Evolutionary conservation across 805 yeast species (phyloP), one percentile per base, ranked within the genome.

Genomic region (Candida jianshihensis): DNA sequence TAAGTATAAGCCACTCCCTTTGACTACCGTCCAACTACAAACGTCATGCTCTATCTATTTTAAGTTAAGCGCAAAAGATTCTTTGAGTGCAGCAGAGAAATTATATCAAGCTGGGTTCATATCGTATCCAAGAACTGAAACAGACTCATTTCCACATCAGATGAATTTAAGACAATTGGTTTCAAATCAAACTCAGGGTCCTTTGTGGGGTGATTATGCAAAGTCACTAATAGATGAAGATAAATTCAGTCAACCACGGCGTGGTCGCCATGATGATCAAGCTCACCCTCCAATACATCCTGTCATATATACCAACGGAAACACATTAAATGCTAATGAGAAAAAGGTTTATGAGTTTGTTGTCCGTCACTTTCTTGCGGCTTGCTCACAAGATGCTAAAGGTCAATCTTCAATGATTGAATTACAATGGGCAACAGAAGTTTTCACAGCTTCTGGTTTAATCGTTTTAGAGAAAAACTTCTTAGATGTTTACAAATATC

Each of bases 271-370:
- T 53, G 84, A 88, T 53, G 99, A 92, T 61, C 79, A 87, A 53
- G 97, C 98, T 18, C 99, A 92, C 71, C 97, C 98, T 5, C 97
- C 99, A 0, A 92, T 92, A 39, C 97, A 92, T 58, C 99, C 99
- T 0, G 77, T 86, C 10, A 63, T 61, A 39, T 73, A 64, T 45
- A 68, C 51, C 21, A 64, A 59, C 32, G 55, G 49, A 34, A 52
- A 44, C 19, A 47, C 37, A 16, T 50, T 53, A 32, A 29, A 40
- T 11, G 59, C 54, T 1, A 73, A 71, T 35, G 82, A 83, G 43
- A 72, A 71, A 48, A 78, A 71, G 42, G 90, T 92, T 0, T 92
- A 89, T 57, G 95, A 86, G 54, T 87, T 84, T 49, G 78, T 92
- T 1, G 83, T 81, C 3, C 68, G 96, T 37, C 78, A 90, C 38